phyloP scores from a whole-genome alignment of 345 rosid species.

The Barbarea vulgaris region DNA sequence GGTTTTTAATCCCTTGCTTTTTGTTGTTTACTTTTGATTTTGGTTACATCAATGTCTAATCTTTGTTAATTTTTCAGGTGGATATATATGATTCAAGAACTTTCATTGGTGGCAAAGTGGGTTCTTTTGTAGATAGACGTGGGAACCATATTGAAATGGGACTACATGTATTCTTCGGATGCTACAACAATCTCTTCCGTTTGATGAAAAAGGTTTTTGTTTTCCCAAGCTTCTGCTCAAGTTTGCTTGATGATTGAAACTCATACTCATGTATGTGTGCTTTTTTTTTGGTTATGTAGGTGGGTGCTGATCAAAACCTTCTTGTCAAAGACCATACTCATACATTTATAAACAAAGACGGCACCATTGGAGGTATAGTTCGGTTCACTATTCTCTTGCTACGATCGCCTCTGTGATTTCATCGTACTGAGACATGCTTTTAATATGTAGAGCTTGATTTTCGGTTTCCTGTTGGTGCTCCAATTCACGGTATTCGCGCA shows the following conservation, averaged over 20 bases:
- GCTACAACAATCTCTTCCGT: constrained; percentile 96
- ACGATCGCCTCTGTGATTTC: background rate
- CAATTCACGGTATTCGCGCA: constrained; percentile 87
- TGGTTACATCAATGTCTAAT: background rate
- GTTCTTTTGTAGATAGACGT: constrained; percentile 86
- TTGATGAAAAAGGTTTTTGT: constrained; percentile 87
- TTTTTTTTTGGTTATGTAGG: constrained; percentile 43
- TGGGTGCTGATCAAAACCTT: constrained; percentile 87
- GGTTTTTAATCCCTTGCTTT: constrained; percentile 45
- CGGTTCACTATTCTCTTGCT: constrained; percentile 8
- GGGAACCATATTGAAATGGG: constrained; percentile 99
- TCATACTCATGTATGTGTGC: background rate
- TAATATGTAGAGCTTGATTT: constrained; percentile 88
- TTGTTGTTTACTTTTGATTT: constrained; percentile 18
- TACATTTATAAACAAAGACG: constrained; percentile 91
- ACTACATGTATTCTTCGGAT: constrained; percentile 96
- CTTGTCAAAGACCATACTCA: constrained; percentile 97
- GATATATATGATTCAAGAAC: constrained; percentile 89
- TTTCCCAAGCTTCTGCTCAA: background rate
- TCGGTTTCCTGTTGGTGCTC: constrained; percentile 92
- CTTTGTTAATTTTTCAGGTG: constrained; percentile 55
- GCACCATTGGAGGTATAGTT: constrained; percentile 77
- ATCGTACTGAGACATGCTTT: background rate
- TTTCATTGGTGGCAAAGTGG: constrained; percentile 98
- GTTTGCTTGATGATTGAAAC: constrained; percentile 8